Base-by-base conservation (phyloP, 768 basidiomycete genomes). In the Podaxis pistillaris region DNA sequence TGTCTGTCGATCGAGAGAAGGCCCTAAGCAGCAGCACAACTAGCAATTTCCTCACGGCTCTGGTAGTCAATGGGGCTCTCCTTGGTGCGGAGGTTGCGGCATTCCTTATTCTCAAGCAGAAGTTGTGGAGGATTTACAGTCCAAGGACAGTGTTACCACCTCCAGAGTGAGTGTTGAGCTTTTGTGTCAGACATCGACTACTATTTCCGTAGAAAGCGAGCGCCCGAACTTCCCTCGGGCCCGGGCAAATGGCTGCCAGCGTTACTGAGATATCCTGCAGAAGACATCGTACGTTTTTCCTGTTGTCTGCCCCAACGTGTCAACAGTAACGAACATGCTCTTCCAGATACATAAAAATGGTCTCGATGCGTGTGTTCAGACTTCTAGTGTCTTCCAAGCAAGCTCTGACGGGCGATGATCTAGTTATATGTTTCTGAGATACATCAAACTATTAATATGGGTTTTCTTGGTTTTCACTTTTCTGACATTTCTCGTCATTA, bases 121-220 rank as follows among this genome's bases (percentile, higher is more conserved):
- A 75, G 49, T 75, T 90, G n/a, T 77, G 77, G 68, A 73, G 81
- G 55, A 84, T 90, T 65, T 90, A 86, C 68, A 79, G 79, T 58
- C 89, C 89, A 1, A 70, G 89, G 30, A 83, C 85, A 2, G 85
- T 83, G 68, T 75, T 88, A 22, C 87, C 87, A 3, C 83, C 85
- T 15, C 80, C 81, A 54, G 76, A 81, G 78, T 83, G 70, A 66
- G 82, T 69, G 56, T 8, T n/a, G 56, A 38, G 26, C 58, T 47
- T 33, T 33, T 47, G 24, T 38, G 44, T 46, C 13, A 37, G 51
- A 24, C 38, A 8, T 64, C 63, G 1, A 47, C 58, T 53, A 36
- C 38, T 28, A 11, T 41, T 47, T 56, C 24, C 28, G 12, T 64
- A 82, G 80, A 6, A 81, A 83, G 74, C 76, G 81, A 54, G 78